Evolutionary conservation across 345 rosid genomes (phyloP).

Genomic region (Pugionium dolabratum): DNA sequence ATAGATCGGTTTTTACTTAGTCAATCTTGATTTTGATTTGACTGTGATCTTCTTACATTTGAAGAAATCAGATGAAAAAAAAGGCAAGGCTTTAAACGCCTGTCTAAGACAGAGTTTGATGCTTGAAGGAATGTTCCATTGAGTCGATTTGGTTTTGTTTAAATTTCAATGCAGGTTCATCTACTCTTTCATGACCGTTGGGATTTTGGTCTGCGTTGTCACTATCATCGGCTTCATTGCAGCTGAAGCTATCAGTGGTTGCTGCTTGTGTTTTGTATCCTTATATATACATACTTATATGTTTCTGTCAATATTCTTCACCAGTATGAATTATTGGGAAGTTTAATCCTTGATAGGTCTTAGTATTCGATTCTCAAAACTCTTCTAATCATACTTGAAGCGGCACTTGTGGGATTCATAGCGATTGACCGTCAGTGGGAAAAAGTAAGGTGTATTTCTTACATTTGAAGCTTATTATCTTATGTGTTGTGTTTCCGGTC

Average conservation of each 20-base stretch:
- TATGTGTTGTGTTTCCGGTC: not conserved
- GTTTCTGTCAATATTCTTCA: not conserved
- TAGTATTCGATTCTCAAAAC: conserved; percentile 73
- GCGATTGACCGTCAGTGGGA: conserved; percentile 84
- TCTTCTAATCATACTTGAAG: conserved; percentile 66
- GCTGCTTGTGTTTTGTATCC: conserved; percentile 99
- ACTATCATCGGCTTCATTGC: conserved; percentile 79
- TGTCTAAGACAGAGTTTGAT: not conserved
- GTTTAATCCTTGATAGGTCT: conserved; percentile 37
- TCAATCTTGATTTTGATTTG: too few relatives aligned
- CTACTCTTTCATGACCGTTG: conserved; percentile 88
- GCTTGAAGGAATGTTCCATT: conserved; percentile 1
- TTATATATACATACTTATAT: not conserved
- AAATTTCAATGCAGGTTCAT: conserved; percentile 74
- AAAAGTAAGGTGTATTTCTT: conserved; percentile 49
- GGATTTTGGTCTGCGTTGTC: conserved; percentile 31
- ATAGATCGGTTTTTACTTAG: too few relatives aligned
- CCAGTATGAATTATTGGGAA: not conserved
- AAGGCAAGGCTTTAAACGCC: not conserved
- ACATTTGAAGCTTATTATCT: not conserved
- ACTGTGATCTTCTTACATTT: too few relatives aligned
- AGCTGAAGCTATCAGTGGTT: conserved; percentile 79
- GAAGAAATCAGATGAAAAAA: too few relatives aligned
- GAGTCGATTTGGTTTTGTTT: not conserved
- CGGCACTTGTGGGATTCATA: conserved; percentile 72